Evolutionary conservation across 768 basidiomycete genomes (phyloP).

Genomic region (Tremella yokohamensis): DNA sequence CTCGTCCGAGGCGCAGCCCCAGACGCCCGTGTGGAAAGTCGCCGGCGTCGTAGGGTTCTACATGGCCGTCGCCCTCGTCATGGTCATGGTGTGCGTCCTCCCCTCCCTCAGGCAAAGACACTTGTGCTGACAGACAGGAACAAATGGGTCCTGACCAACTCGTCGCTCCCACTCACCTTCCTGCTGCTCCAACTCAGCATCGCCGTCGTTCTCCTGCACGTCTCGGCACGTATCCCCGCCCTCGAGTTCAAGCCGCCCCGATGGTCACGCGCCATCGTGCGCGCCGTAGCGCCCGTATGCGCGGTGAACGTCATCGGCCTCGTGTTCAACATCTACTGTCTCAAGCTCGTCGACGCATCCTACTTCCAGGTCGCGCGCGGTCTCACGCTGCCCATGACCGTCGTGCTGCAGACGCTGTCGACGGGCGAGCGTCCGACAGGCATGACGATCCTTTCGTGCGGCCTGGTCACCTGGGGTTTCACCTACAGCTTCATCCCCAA

Average conservation of each 20-base stretch:
- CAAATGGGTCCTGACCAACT: constrained; percentile 32
- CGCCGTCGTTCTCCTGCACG: constrained; percentile 16
- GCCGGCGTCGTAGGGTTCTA: constrained; percentile 72
- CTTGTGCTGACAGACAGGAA: constrained; percentile 13
- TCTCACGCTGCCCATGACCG: constrained; percentile 27
- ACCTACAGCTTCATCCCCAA: constrained; percentile 19
- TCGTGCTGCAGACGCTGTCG: constrained; percentile 18
- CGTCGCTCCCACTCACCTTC: constrained; percentile 29
- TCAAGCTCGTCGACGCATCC: constrained; percentile 72
- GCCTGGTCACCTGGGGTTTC: constrained; percentile 30
- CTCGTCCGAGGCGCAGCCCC: too few species aligned
- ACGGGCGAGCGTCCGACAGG: constrained; percentile 12
- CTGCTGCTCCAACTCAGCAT: constrained; percentile 23
- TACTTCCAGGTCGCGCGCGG: constrained; percentile 65
- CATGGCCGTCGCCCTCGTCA: constrained; percentile 68
- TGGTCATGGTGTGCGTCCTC: constrained; percentile 7
- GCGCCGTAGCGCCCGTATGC: constrained; percentile 22
- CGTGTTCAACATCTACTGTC: constrained; percentile 73
- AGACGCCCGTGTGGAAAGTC: constrained; percentile 47
- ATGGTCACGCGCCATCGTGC: constrained; percentile 16
- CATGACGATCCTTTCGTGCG: constrained; percentile 15
- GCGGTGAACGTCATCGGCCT: constrained; percentile 55
- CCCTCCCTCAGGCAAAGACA: not conserved
- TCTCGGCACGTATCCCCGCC: constrained; percentile 10
- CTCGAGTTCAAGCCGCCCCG: constrained; percentile 21